Percentiles rank a stretch among this genome's conserved stretches.
phyloP scores from a whole-genome alignment of 805 yeast species.

The Barnettozyma sucrosica region DNA sequence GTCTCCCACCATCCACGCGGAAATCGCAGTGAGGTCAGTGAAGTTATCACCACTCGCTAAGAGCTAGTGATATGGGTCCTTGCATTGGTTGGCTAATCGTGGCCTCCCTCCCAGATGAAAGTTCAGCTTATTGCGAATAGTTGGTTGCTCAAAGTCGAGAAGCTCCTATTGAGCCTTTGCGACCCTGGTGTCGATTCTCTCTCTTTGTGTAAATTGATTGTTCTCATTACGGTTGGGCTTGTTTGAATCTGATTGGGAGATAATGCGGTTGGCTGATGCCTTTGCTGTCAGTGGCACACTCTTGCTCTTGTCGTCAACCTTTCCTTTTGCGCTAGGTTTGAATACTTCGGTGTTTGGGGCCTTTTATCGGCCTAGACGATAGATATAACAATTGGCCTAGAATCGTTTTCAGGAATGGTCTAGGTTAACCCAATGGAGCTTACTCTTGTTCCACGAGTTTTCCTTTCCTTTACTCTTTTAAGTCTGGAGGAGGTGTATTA shows the following conservation, averaged over 20 bases:
- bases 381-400: slow-evolving; percentile 62
- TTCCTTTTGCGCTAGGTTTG: slow-evolving; percentile 5
- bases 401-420: slow-evolving; percentile 12
- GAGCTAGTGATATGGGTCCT: slow-evolving; percentile 1
- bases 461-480: slow-evolving; percentile 32
- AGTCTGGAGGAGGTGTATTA: slow-evolving; percentile 12
- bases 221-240: not conserved
- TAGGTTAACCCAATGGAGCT: slow-evolving; percentile 77
- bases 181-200: slow-evolving; percentile 8
- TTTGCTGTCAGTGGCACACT: not conserved
- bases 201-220: not conserved
- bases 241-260: not conserved
- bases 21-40: slow-evolving; percentile 45
- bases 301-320: slow-evolving; percentile 2
- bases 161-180: slow-evolving; percentile 25
- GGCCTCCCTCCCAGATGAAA: not conserved
- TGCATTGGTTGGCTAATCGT: not conserved
- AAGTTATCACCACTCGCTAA: slow-evolving; percentile 33
- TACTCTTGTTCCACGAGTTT: slow-evolving; percentile 62
- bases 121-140: not conserved
- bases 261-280: not conserved
- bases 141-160: not conserved
- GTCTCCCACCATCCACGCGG: slow-evolving; percentile 81
- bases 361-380: slow-evolving; percentile 49
- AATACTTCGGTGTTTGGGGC: slow-evolving; percentile 57